Percentiles rank a stretch among this genome's conserved stretches.
Evolutionary conservation across 1,284 basidiomycete genomes (phyloP).

Genomic region (Ustilago bromivora): DNA sequence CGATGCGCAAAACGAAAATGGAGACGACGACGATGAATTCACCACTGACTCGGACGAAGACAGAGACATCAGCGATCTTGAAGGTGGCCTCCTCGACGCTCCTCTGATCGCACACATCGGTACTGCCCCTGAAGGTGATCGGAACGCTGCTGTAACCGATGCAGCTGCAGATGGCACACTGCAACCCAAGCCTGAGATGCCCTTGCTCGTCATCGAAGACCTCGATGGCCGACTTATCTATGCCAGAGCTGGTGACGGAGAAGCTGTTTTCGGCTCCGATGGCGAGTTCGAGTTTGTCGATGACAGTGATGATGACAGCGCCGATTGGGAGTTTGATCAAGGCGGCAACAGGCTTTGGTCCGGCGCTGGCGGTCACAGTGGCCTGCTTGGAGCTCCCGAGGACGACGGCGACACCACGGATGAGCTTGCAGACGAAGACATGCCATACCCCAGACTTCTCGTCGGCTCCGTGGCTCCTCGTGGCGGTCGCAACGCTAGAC

Average conservation of each 20-base stretch:
- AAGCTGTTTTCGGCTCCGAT: slow-evolving; percentile 69
- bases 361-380: slow-evolving; percentile 16
- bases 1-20: slow-evolving; percentile 38
- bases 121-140: slow-evolving; percentile 21
- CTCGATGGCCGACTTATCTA: slow-evolving; percentile 69
- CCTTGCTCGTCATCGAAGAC: slow-evolving; percentile 68
- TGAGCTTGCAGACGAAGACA: slow-evolving; percentile 68
- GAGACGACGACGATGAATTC: slow-evolving; percentile 60
- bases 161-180: slow-evolving; percentile 18
- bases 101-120: slow-evolving; percentile 64
- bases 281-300: slow-evolving; percentile 69
- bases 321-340: slow-evolving; percentile 50
- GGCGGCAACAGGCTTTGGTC: slow-evolving; percentile 41
- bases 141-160: slow-evolving; percentile 14
- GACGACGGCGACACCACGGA: slow-evolving; percentile 69
- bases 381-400: slow-evolving; percentile 33
- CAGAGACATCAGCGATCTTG: slow-evolving; percentile 63
- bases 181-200: slow-evolving; percentile 55
- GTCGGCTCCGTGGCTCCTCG: slow-evolving; percentile 67
- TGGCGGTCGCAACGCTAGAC: slow-evolving; percentile 63
- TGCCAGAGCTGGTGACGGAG: slow-evolving; percentile 67
- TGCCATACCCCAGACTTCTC: slow-evolving; percentile 67
- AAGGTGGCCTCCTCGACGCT: slow-evolving; percentile 55
- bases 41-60: slow-evolving; percentile 53
- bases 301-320: slow-evolving; percentile 65